Base-by-base conservation (phyloP, 805 yeast genomes). In the Suhomyces vadensis region DNA sequence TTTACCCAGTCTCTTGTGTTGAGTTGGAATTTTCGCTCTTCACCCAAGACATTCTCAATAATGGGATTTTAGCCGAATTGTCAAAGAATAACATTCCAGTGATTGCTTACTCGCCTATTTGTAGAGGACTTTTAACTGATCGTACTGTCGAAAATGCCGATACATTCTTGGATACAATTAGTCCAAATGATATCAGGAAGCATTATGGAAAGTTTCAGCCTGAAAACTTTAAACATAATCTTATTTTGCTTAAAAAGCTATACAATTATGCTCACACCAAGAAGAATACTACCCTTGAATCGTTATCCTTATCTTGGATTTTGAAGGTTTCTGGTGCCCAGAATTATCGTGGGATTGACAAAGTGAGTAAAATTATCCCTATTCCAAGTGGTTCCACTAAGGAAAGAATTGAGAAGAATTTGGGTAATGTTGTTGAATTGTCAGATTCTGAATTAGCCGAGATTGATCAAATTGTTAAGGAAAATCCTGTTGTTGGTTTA, bases 41-140 rank as follows among this genome's bases (percentile, higher is more conserved):
- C 67, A 62, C 81, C n/a, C 75, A 79, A 36, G 87, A 85, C n/a
- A 7, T 83, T 29, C 57, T 81, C 37, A 46, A 60, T 2, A 81
- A 85, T 58, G 96, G 92, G 0, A 73, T 85, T 16, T 76, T 83
- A 49, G 78, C 73, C 3, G 74, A 77, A 4, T 79, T 84, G 51
- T 73, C 77, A 16, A 79, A 83, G 48, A 63, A 74, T 25, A 71
- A 72, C 11, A 77, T 90, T 44, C 85, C 92, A 10, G 69, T 87
- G 23, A 71, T 87, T 45, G 87, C 90, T 20, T 90, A 90, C 64
- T 85, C 95, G 24, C 97, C 97, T 24, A 71, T 90, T 44, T 85
- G 90, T 22, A 38, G 43, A 43, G 41, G 41, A 2, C 33, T 14
- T 36, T 35, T 35, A 27, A 20, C 37, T 26, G 38, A 31, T 37